Percentiles rank a stretch among this genome's conserved stretches.
Conservation (phyloP, 192 early-diverging fungal genomes). For the Spizellomyces punctatus region DNA sequence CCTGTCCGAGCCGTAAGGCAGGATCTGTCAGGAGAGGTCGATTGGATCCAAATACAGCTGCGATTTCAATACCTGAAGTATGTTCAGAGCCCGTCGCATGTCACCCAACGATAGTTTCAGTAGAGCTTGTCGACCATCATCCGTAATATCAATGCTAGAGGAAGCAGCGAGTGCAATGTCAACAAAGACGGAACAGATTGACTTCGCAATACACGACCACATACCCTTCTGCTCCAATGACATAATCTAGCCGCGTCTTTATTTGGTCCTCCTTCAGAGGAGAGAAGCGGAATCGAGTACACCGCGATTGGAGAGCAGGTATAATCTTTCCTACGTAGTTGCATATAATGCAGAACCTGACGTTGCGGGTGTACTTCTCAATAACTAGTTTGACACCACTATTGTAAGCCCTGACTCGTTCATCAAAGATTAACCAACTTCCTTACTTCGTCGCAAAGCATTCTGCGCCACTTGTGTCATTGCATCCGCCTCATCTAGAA, state of each 20-base stretch:
- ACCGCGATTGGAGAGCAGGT: slow-evolving; percentile 97
- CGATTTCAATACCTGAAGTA: slow-evolving; percentile 70
- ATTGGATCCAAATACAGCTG: no score
- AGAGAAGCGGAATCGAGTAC: slow-evolving; percentile 94
- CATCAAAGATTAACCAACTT: not conserved
- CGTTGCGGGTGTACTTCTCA: slow-evolving; percentile 97
- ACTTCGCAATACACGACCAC: not conserved
- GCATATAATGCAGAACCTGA: slow-evolving; percentile 98
- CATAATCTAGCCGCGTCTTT: slow-evolving; percentile 64
- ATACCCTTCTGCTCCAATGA: slow-evolving; percentile 36
- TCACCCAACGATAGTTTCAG: slow-evolving; percentile 88
- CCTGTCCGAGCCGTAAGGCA: slow-evolving; percentile 23
- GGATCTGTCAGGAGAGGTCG: no score
- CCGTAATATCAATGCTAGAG: slow-evolving; percentile 73
- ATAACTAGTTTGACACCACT: slow-evolving; percentile 63
- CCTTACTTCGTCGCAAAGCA: slow-evolving; percentile 81
- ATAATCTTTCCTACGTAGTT: slow-evolving; percentile 98
- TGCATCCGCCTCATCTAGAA: slow-evolving; percentile 96
- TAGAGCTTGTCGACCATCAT: slow-evolving; percentile 79
- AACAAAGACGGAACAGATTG: no score
- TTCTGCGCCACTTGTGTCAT: slow-evolving; percentile 94
- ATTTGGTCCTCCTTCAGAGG: slow-evolving; percentile 83
- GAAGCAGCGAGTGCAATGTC: not conserved
- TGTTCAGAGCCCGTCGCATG: slow-evolving; percentile 96
- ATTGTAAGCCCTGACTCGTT: not conserved